phyloP scores from a whole-genome alignment of 768 basidiomycete genomes.

The Lactarius deliciosus region DNA sequence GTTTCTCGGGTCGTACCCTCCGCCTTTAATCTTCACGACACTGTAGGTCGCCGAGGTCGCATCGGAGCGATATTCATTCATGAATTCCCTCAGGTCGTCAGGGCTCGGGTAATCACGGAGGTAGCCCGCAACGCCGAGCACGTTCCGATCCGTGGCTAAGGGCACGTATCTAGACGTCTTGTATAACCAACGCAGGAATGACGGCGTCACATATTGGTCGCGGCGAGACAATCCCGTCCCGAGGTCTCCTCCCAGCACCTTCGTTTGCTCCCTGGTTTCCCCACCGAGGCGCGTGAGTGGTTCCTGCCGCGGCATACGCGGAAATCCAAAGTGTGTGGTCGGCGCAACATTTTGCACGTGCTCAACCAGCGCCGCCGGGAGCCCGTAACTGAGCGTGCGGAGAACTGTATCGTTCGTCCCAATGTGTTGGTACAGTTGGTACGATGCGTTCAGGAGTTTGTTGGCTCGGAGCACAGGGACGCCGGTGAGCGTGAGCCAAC shows the following conservation, averaged over 20 bases:
- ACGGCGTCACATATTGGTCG: too few relatives aligned
- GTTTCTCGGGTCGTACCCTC: too few relatives aligned
- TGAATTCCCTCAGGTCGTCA: not conserved
- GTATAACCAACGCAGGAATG: not conserved
- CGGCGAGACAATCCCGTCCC: too few relatives aligned
- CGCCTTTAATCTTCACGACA: too few relatives aligned
- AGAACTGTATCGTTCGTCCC: not conserved
- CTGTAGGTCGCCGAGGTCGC: not conserved
- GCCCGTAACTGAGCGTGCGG: not conserved
- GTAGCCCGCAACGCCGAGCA: not conserved
- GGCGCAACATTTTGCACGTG: not conserved
- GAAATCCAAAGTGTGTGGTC: not conserved
- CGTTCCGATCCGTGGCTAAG: not conserved
- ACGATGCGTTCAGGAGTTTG: too few relatives aligned
- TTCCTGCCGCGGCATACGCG: not conserved
- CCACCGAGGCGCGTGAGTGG: not conserved
- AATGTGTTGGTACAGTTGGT: too few relatives aligned
- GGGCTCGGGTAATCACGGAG: not conserved
- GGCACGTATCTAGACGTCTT: not conserved
- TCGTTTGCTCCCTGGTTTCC: not conserved
- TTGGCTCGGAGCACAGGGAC: too few relatives aligned
- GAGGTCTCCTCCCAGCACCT: too few relatives aligned
- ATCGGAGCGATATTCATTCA: not conserved
- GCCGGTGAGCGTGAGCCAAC: too few relatives aligned
- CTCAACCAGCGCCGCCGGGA: not conserved